Percentiles rank a stretch among this genome's conserved stretches.
phyloP scores from a whole-genome alignment of 345 rosid species.

The Kandelia obovata region DNA sequence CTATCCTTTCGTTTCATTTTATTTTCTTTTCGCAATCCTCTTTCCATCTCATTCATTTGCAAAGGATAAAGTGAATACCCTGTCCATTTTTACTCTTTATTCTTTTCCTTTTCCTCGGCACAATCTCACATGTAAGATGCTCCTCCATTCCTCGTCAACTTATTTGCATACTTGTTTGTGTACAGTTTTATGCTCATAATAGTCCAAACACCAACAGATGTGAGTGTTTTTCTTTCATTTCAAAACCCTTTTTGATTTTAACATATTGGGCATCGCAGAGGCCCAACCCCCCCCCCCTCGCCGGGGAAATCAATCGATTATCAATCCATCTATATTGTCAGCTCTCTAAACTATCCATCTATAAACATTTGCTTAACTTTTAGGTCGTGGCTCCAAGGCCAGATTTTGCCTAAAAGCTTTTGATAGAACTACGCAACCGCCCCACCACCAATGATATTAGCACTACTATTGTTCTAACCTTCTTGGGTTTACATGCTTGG shows the following conservation, averaged over 20 bases:
- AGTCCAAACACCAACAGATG: too few relatives aligned
- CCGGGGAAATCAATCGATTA: slow-evolving; percentile 16
- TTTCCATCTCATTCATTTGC: too few relatives aligned
- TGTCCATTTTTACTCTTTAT: neutral
- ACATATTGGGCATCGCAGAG: slow-evolving; percentile 2
- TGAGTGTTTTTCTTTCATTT: too few relatives aligned
- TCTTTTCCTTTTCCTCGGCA: too few relatives aligned
- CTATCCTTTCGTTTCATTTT: slow-evolving; percentile 5
- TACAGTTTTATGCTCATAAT: too few relatives aligned
- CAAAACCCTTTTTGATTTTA: too few relatives aligned
- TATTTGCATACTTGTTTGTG: too few relatives aligned
- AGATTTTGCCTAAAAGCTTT: slow-evolving; percentile 14
- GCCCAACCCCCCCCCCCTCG: slow-evolving; percentile 14
- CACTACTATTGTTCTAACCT: slow-evolving; percentile 2
- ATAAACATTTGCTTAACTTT: slow-evolving; percentile 11
- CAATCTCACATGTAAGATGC: too few relatives aligned
- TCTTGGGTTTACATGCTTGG: slow-evolving; percentile 8
- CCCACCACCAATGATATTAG: slow-evolving; percentile 26
- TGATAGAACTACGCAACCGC: slow-evolving; percentile 24
- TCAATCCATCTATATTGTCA: neutral
- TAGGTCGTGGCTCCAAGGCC: slow-evolving; percentile 9
- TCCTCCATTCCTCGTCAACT: too few relatives aligned
- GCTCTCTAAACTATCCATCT: too few relatives aligned
- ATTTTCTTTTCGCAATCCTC: neutral
- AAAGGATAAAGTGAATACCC: too few relatives aligned